Conservation (phyloP, 345 rosid genomes). For the Linum lewisii region DNA sequence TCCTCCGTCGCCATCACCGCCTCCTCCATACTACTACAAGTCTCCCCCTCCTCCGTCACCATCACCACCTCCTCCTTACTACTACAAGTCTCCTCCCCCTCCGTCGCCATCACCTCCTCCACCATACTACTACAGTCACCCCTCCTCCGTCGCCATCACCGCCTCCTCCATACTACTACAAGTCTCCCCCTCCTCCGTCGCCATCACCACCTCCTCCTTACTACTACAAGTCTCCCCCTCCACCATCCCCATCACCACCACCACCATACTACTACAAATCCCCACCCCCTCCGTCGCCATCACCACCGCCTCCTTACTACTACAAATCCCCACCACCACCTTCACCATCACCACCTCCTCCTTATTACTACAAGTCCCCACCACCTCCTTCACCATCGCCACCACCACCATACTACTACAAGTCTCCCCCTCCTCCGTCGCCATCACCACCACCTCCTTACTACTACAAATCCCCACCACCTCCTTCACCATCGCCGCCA, state of each 20-base stretch:
- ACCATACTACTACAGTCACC: slow-evolving; percentile 22
- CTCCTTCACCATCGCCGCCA: slow-evolving; percentile 14
- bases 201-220: slow-evolving; percentile 11
- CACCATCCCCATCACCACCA: slow-evolving; percentile 5
- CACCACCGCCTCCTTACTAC: slow-evolving; percentile 14
- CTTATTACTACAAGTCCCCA: slow-evolving; percentile 30
- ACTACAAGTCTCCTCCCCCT: slow-evolving; percentile 13
- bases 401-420: slow-evolving; percentile 13
- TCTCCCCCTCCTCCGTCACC: slow-evolving; percentile 20
- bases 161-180: slow-evolving; percentile 9
- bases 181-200: slow-evolving; percentile 11
- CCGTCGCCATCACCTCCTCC: slow-evolving; percentile 12
- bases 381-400: slow-evolving; percentile 24
- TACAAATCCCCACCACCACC: slow-evolving; percentile 32
- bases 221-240: slow-evolving; percentile 32
- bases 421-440: slow-evolving; percentile 27
- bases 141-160: slow-evolving; percentile 24
- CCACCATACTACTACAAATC: slow-evolving; percentile 19
- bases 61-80: slow-evolving; percentile 2
- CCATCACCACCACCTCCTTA: slow-evolving; percentile 15
- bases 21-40: slow-evolving; percentile 23
- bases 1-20: slow-evolving; percentile 14
- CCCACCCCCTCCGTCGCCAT: slow-evolving; percentile 13
- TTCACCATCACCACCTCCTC: slow-evolving; percentile 8
- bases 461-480: slow-evolving; percentile 36